Base-by-base conservation (phyloP, 2,329 filamentous ascomycete species). In the Hymenotorrendiella dingleyae region DNA sequence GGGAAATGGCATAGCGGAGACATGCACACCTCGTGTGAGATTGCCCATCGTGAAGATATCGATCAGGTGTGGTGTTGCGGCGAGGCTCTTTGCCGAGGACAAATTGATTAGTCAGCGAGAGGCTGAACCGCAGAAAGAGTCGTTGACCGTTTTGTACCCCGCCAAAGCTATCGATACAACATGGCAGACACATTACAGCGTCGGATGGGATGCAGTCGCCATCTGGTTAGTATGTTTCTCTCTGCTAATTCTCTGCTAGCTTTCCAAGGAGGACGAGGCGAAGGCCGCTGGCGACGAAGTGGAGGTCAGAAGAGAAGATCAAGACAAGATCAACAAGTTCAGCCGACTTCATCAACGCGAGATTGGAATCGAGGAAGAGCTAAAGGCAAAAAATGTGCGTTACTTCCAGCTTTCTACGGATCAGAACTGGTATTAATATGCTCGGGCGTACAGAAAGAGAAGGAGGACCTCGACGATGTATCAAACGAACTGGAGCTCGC, bases 271-370 rank as follows among this genome's bases (percentile, higher is more conserved):
- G 64, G 91, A 97, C 58, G 93, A 98, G 67, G 83, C 72, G 45
- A 64, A 81, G 46, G 73, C 81, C 16, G 74, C 74, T 40, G 76
- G 79, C 48, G 85, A 93, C 54, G 93, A 98, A 62, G 84, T 89
- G 57, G 86, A 96, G 66, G 93, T 98, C 46, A 86, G 93, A 47
- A 85, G 90, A 60, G 90, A 97, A 64, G 93, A 98, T 64, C 93
- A 98, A 67, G 90, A 97, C 70, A 94, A 93, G 69, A 98, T 98
- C 78, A 98, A 98, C 69, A 84, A 82, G 52, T 98, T 98, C 73
- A 96, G 90, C 66, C 82, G 89, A 33, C 73, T 98, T 50, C 93
- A 98, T 64, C 88, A 94, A 63, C 84, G 86, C 39, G 86, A 95
- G 63, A 74, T 84, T 24, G 66, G 73, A 3, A 64, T 97, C 3